Base-by-base conservation (phyloP, 2,329 filamentous ascomycete species). In the Verruconis gallopava region DNA sequence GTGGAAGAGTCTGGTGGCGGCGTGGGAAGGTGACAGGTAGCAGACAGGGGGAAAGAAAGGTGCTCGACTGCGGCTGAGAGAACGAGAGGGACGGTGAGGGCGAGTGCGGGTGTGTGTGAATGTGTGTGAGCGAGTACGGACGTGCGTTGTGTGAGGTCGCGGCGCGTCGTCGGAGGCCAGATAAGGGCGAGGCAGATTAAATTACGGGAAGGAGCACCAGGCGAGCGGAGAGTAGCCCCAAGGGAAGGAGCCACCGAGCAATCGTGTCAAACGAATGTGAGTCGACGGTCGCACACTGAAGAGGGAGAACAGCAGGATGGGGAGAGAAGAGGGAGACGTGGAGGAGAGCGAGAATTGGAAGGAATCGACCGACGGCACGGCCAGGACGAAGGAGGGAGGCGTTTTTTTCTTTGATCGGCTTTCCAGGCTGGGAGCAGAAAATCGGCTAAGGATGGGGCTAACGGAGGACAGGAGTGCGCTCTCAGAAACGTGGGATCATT, bases 241-340 rank as follows among this genome's bases (percentile, higher is more conserved):
- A 9, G 25, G 25, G 25, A n/a, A 30, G 25, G 25, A 30, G 25
- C 25, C 6, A 30, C 25, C 25, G 25, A 30, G 25, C 25, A 30
- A 30, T n/a, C 25, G 25, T 30, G 25, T 30, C 25, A 30, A 30
- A 30, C 25, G 25, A 30, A 30, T 30, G 25, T 30, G n/a, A 30
- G 6, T 30, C 25, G n/a, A n/a, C 25, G 6, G 25, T 30, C 25
- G 25, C 25, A 30, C 25, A 30, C 25, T n/a, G 6, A n/a, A 9
- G n/a, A 30, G n/a, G 25, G 25, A 30, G n/a, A 30, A 30, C n/a
- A n/a, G 25, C 25, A n/a, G 9, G 25, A 30, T n/a, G n/a, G 25
- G n/a, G 25, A 30, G 9, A n/a, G 25, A 30, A 30, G 25, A n/a
- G n/a, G 6, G 25, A 30, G 25, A n/a, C n/a, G n/a, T n/a, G 25